Evolutionary conservation across 805 yeast genomes (phyloP), one percentile per base, ranked within the genome.

Genomic region (Candida maris): DNA sequence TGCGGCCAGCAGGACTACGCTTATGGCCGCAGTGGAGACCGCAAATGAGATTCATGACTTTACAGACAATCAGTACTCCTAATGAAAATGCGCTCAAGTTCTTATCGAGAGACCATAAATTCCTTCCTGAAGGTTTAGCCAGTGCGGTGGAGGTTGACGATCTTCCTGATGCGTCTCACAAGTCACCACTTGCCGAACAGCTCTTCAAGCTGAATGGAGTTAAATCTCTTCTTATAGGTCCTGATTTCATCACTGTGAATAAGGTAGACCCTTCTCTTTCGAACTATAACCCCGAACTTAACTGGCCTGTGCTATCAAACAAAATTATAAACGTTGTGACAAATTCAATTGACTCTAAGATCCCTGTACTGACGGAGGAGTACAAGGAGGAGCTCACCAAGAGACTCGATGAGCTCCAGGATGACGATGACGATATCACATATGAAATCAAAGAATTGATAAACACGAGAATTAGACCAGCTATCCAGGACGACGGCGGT

Each of bases 1-100:
- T n/a, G n/a, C n/a, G n/a, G n/a, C n/a, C n/a, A n/a, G n/a, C n/a
- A n/a, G n/a, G n/a, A n/a, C n/a, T n/a, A n/a, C n/a, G n/a, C n/a
- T n/a, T n/a, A n/a, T n/a, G n/a, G n/a, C n/a, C n/a, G n/a, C n/a
- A n/a, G n/a, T n/a, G n/a, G n/a, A n/a, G n/a, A n/a, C 17, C 25
- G 14, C 39, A 30, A 15, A 32, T 27, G 18, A 39, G 58, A 35
- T 37, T 44, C 20, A 27, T 49, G 6, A 42, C 54, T 1, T 32
- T 59, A 4, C 65, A 71, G 44, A 64, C 86, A 0, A 53, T 72
- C 14, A 65, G 80, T 2, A 83, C 93, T 0, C 93, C 93, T 10
- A 82, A 82, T 51, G 85, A 78, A 35, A 78, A 83, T 56, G 88
- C 93, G 1, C 60, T 83, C 37, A 83, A 83, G 52, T 83, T 80